These are phyloP conservation scores for Russula sp. DNA, from an alignment of 768 basidiomycete genomes.

Conservation along the genomic window DNA sequence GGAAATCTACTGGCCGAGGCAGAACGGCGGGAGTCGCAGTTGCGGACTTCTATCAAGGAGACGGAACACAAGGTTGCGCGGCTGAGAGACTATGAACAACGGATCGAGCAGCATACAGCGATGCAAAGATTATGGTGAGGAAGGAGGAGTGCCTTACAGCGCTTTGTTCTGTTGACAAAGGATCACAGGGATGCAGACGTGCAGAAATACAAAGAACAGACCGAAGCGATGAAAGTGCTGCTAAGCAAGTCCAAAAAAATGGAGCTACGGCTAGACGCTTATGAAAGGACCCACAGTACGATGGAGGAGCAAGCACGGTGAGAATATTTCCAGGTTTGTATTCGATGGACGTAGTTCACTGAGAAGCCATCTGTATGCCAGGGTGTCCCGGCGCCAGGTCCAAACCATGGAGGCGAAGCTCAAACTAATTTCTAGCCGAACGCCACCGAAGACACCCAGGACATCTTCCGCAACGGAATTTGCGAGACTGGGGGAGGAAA, in stretches of 20 bases:
- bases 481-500: constrained; percentile 39
- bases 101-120: constrained; percentile 73
- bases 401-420: constrained; percentile 55
- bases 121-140: constrained; percentile 70
- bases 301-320: constrained; percentile 58
- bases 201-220: constrained; percentile 56
- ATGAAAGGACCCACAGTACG: constrained; percentile 44
- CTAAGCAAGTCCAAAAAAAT: constrained; percentile 56
- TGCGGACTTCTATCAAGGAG: constrained; percentile 72
- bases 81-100: constrained; percentile 77
- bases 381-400: constrained; percentile 51
- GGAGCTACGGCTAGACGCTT: constrained; percentile 53
- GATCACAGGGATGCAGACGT: constrained; percentile 67
- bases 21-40: constrained; percentile 54
- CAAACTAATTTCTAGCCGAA: constrained; percentile 31
- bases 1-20: constrained; percentile 63
- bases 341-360: neutral
- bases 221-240: constrained; percentile 49
- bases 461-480: constrained; percentile 25
- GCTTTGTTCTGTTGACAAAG: neutral
- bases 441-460: constrained; percentile 5
- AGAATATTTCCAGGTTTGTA: constrained; percentile 18
- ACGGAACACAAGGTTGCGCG: constrained; percentile 75
- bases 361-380: constrained; percentile 23
- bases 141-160: neutral